A percentile compares a stretch with the other conserved stretches of the same genome.
phyloP scores from a whole-genome alignment of 2,329 filamentous ascomycete species.

The Fonsecaea multimorphosa region DNA sequence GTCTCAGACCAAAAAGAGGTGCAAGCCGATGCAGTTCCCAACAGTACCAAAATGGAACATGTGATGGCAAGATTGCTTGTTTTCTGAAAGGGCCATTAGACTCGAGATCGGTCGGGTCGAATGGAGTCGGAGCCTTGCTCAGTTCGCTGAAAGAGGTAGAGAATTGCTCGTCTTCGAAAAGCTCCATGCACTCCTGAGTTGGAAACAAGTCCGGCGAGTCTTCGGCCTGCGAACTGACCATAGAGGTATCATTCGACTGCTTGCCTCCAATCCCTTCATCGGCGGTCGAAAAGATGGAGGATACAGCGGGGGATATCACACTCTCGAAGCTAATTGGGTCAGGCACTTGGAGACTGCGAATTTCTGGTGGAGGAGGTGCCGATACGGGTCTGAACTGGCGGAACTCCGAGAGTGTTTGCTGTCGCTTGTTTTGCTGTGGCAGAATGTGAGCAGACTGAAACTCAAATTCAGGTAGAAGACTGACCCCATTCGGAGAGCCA shows the following conservation, averaged over 20 bases:
- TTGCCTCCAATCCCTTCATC: slow-evolving; percentile 1
- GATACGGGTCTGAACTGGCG: not conserved
- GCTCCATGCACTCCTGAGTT: slow-evolving; percentile 29
- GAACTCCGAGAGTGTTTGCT: slow-evolving; percentile 22
- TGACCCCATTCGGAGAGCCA: slow-evolving; percentile 20
- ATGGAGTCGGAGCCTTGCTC: not conserved
- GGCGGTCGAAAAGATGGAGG: slow-evolving; percentile 26
- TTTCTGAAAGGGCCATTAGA: slow-evolving; percentile 48
- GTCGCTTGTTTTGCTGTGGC: slow-evolving; percentile 28
- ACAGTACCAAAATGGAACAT: slow-evolving; percentile 26
- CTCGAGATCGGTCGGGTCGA: slow-evolving; percentile 39
- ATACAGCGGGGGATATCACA: slow-evolving; percentile 15
- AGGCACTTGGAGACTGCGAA: not conserved
- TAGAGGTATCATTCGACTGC: slow-evolving; percentile 25
- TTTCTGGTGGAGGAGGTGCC: not conserved
- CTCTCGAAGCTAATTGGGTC: slow-evolving; percentile 27
- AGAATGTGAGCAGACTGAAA: slow-evolving; percentile 7
- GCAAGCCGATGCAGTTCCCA: slow-evolving; percentile 32
- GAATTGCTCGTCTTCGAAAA: slow-evolving; percentile 30
- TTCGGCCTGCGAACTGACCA: slow-evolving; percentile 14
- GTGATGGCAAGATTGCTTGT: slow-evolving; percentile 11
- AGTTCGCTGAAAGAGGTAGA: slow-evolving; percentile 21
- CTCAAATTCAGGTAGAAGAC: not conserved
- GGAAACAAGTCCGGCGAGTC: slow-evolving; percentile 31
- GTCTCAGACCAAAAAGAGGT: slow-evolving; percentile 1